These are phyloP conservation scores for Puccinia coronata DNA, from an alignment of 1,284 basidiomycete species.

Conservation along the genomic window DNA sequence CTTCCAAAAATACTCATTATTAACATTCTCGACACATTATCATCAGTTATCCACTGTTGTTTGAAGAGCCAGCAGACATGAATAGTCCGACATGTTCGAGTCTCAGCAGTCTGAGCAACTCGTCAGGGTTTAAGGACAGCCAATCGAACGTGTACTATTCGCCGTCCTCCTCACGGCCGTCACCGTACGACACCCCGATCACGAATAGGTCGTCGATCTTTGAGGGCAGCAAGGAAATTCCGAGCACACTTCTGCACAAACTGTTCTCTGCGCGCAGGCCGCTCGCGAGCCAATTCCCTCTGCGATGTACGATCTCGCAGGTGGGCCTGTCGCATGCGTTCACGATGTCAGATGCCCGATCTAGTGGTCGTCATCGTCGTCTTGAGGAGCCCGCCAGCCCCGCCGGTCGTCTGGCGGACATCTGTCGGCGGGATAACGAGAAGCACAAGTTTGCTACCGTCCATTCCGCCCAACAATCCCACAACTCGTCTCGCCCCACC, in stretches of 20 bases:
- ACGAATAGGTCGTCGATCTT: not conserved
- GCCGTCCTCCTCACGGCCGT: not conserved
- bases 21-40: too few relatives aligned
- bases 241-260: not conserved
- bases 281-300: not conserved
- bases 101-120: not conserved
- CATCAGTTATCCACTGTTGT: not conserved
- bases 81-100: constrained; percentile 15
- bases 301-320: constrained; percentile 23
- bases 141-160: not conserved
- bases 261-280: not conserved
- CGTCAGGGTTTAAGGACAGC: not conserved
- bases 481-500: not conserved
- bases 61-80: not conserved
- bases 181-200: not conserved
- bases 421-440: not conserved
- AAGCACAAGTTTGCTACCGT: not conserved
- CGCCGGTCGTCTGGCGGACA: not conserved
- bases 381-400: not conserved
- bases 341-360: not conserved
- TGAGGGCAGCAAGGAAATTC: not conserved
- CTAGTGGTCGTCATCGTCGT: not conserved
- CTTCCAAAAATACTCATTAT: too few relatives aligned
- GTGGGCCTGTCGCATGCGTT: constrained; percentile 25
- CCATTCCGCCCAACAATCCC: not conserved